Evolutionary conservation across 108 stramenopile species (phyloP), one percentile per base, ranked within the genome.

Genomic region (Skeletonema menzelii): DNA sequence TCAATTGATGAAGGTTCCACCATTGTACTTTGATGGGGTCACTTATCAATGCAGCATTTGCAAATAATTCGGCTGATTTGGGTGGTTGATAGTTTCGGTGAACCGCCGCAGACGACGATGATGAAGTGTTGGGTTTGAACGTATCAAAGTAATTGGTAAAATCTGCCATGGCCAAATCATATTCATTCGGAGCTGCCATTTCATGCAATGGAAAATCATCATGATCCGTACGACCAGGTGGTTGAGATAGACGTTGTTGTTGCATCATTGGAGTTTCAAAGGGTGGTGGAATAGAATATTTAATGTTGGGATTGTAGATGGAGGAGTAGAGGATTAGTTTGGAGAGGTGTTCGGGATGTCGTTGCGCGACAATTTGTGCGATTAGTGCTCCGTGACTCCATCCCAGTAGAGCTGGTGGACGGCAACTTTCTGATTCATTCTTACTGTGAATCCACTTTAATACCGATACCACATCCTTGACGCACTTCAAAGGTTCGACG

Each of bases 371-470:
- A 37, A 95, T 72, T 63, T 95, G 95, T 27, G 95, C 95, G 42
- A 95, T 89, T 44, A 95, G 67, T 8, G 90, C 90, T 20, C 95
- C 95, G 56, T 95, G 95, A 14, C 81, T 85, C 95, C 95, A 95
- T 20, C 95, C 92, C 65, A 95, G 56, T 27, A 95, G 68, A 12
- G 76, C 70, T 1, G 88, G 79, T 14, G 40, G 13, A 6, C 30
- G 40, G 1, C 14, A 8, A 40, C 14, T 3, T 40, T 13, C 44
- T 12, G 30, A 27, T n/a, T 17, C 15, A 8, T 60, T 42, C 0
- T 82, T 76, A 26, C 82, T 30, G 10, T 73, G 70, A 34, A 96
- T 83, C 89, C 89, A 96, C 67, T 85, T 59, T 67, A 96, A 59
- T 1, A 93, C 95, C 37, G 89, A 82, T 35, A 86, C 82, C 2